phyloP scores from a whole-genome alignment of 768 basidiomycete species.

The Rhizopogon rudus region DNA sequence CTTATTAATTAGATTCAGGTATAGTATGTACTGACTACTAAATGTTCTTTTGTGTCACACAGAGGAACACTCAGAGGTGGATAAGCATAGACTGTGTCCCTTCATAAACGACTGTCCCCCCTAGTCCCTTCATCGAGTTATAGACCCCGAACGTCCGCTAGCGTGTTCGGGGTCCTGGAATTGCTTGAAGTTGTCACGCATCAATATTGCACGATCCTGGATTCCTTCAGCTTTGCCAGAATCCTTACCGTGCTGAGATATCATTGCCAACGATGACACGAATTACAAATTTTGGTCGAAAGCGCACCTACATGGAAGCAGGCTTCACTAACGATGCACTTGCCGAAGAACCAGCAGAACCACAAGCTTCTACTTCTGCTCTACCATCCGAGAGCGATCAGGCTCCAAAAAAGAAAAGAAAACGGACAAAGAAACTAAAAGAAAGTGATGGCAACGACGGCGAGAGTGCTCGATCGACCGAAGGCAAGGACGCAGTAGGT shows the following conservation, averaged over 20 bases:
- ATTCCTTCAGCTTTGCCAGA: background rate
- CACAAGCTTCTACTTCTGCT: background rate
- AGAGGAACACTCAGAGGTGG: too few species aligned
- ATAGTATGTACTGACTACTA: too few species aligned
- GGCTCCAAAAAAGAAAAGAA: slow-evolving; percentile 53
- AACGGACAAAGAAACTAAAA: slow-evolving; percentile 44
- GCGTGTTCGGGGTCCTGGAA: too few species aligned
- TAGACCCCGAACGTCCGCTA: too few species aligned
- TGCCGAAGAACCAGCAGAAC: slow-evolving; percentile 3
- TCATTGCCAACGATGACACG: slow-evolving; percentile 52
- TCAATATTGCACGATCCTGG: too few species aligned
- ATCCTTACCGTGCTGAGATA: background rate
- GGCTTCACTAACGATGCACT: slow-evolving; percentile 34
- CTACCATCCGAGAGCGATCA: slow-evolving; percentile 5
- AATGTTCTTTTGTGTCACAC: too few species aligned
- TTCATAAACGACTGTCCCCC: too few species aligned
- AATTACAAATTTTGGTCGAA: slow-evolving; percentile 68
- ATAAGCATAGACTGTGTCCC: too few species aligned
- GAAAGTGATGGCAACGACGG: slow-evolving; percentile 1
- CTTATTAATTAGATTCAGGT: too few species aligned
- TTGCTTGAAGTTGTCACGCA: too few species aligned
- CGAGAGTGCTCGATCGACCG: slow-evolving; percentile 11
- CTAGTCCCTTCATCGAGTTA: too few species aligned
- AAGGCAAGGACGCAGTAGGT: slow-evolving; percentile 11
- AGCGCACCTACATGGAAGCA: slow-evolving; percentile 67